Evolutionary conservation across 2,329 filamentous ascomycete genomes (phyloP), one percentile per base, ranked within the genome.

Genomic region (Neopestalotiopsis clavispora): DNA sequence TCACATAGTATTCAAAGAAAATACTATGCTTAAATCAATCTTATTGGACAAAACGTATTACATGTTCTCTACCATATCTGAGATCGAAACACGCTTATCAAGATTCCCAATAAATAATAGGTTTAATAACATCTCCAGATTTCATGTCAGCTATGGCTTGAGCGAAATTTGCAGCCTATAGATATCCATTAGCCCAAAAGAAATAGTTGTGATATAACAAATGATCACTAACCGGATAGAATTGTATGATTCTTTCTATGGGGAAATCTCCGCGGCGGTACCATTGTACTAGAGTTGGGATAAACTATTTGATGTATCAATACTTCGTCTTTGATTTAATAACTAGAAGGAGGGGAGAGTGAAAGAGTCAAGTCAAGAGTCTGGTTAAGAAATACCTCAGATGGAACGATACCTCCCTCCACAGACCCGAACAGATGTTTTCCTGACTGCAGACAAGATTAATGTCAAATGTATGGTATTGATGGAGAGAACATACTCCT

Each of bases 21-120:
- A 23, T 23, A 23, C 23, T 23, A 23, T 23, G 23, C 23, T 23
- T 23, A 23, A 23, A 23, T 23, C 23, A 23, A 23, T 23, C 23
- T 23, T 23, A 23, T 23, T 23, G 23, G 2, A 23, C 23, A 23
- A 23, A 23, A 23, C 23, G 23, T 23, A 23, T 23, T 23, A 23
- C 23, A 23, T 23, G 23, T 23, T 23, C 23, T 23, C 23, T 23
- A 23, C 23, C 23, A 23, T 23, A 23, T 80, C 75, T 3, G 78
- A 78, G 0, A 77, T 75, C 17, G 45, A 45, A 20, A 64, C 61
- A 10, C 45, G 61, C 23, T 38, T 2, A 38, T 38, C 34, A 38
- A 10, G 34, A 38, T 38, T 38, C 34, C 34, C 34, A 38, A 10
- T 10, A 38, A 9, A 60, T n/a, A 60, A 60, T 30, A 30, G 58